A percentile compares a stretch with the other conserved stretches of the same genome.
Evolutionary conservation across 176 grass and related monocot genomes (phyloP).

Genomic region (Dactylis glomerata): DNA sequence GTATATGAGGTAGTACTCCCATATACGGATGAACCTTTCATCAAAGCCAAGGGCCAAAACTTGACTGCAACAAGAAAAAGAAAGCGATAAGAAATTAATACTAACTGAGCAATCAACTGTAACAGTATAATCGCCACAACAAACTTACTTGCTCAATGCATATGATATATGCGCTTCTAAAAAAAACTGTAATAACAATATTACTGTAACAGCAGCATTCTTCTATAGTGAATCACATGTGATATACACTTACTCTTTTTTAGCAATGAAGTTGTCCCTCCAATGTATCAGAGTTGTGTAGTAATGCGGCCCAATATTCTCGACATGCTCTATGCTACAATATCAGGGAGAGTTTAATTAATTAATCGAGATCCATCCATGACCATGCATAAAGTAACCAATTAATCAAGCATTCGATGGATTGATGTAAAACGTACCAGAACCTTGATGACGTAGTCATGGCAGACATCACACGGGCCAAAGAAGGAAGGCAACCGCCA

Average conservation of each 20-base stretch:
- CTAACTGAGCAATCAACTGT: not conserved
- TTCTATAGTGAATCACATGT: not conserved
- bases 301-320: not conserved
- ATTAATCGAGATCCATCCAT: not conserved
- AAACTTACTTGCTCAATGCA: too few species aligned
- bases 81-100: not conserved
- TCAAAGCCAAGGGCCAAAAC: conserved; percentile 6
- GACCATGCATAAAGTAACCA: not conserved
- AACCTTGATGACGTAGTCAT: not conserved
- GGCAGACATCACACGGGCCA: conserved; percentile 6
- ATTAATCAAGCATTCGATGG: not conserved
- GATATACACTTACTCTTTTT: not conserved
- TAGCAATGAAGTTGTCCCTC: not conserved
- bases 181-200: not conserved
- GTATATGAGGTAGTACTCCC: not conserved
- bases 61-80: not conserved
- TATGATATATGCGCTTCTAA: too few species aligned
- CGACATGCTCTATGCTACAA: conserved; percentile 11
- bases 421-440: conserved; percentile 1
- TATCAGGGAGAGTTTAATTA: not conserved
- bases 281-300: not conserved
- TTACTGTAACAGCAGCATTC: not conserved
- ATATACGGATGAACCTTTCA: not conserved
- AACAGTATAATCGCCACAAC: not conserved
- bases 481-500: not conserved